Conservation (phyloP, 1,284 basidiomycete genomes). For the Fereydounia khargensis region DNA sequence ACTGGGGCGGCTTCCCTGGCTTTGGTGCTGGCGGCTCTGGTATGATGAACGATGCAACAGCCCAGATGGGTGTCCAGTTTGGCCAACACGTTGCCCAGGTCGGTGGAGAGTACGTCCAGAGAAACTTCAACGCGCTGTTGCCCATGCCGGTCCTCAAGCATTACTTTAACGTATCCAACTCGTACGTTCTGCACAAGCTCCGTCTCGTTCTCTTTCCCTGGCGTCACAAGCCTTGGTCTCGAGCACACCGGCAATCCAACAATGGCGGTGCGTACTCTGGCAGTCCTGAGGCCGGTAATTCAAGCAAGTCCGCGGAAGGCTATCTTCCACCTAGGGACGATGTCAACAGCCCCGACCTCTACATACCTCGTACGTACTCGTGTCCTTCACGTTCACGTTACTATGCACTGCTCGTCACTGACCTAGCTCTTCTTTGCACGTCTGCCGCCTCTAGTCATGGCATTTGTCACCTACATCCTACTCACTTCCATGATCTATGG, state of each 20-base stretch:
- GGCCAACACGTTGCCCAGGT: constrained; percentile 87
- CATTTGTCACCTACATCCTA: constrained; percentile 91
- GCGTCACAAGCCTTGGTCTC: constrained; percentile 66
- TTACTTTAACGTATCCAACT: constrained; percentile 95
- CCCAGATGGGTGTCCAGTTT: constrained; percentile 94
- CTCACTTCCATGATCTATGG: constrained; percentile 78
- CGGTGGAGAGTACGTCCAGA: constrained; percentile 92
- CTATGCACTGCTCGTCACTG: background rate
- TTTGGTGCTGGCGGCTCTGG: constrained; percentile 13
- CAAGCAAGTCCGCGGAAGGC: constrained; percentile 21
- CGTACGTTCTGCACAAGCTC: constrained; percentile 88
- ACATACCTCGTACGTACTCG: constrained; percentile 79
- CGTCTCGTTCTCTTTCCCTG: constrained; percentile 91
- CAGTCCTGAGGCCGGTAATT: constrained; percentile 8
- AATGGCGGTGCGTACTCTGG: constrained; percentile 12
- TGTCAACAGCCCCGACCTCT: constrained; percentile 91
- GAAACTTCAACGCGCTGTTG: constrained; percentile 63
- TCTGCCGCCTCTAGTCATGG: constrained; percentile 72
- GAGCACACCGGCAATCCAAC: constrained; percentile 40
- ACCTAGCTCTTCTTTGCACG: too few relatives aligned
- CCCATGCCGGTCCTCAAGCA: constrained; percentile 68
- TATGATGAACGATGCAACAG: constrained; percentile 81
- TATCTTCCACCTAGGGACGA: constrained; percentile 89
- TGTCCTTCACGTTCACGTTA: background rate
- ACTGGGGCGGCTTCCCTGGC: constrained; percentile 12